Conservation (phyloP, 345 rosid species). For the rapeseed (Brassica napus) region Da-Ae NC_063448.1:53615001-53615500, state of each 20-base stretch:
- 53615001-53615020: not conserved
- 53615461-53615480: conserved; percentile 26
- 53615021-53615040: conserved; percentile 39
- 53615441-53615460: conserved; percentile 17
- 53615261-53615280: not conserved
- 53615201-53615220: not conserved
- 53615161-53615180: not conserved
- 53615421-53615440: not conserved
- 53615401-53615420: not conserved
- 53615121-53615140: fast-evolving
- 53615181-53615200: not conserved
- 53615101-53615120: fast-evolving
- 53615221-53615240: no score
- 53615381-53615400: conserved; percentile 29
- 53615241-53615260: conserved; percentile 1
- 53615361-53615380: conserved; percentile 38
- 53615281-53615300: no score
- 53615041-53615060: conserved; percentile 45
- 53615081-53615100: conserved; percentile 26
- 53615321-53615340: conserved; percentile 24
- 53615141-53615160: not conserved
- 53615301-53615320: not conserved
- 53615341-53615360: conserved; percentile 26
- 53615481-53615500: conserved; percentile 24
- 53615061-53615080: conserved; percentile 44